phyloP scores from a whole-genome alignment of 148 eudicot genomes.

The Camellia sinensis region DNA sequence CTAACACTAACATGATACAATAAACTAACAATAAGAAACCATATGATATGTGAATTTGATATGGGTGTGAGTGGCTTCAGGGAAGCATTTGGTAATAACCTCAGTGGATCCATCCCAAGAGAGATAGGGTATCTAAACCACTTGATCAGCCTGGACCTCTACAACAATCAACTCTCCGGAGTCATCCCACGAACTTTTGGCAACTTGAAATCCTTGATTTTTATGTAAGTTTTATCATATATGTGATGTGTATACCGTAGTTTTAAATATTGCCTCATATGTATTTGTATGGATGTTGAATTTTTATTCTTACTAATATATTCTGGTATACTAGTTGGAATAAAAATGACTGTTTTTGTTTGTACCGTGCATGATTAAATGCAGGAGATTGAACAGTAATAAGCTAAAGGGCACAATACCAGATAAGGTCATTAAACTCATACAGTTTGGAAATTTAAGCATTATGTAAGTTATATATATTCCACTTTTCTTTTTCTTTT shows the following conservation, averaged over 20 bases:
- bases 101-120: slow-evolving; percentile 28
- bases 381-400: slow-evolving; percentile 20
- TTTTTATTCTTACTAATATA: too few relatives aligned
- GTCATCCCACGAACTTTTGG: slow-evolving; percentile 27
- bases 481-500: not conserved
- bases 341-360: not conserved
- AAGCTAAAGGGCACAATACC: slow-evolving; percentile 11
- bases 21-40: too few relatives aligned
- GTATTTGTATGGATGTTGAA: too few relatives aligned
- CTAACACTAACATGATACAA: too few relatives aligned
- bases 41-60: too few relatives aligned
- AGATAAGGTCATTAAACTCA: slow-evolving; percentile 4
- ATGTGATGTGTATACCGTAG: too few relatives aligned
- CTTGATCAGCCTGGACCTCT: slow-evolving; percentile 26
- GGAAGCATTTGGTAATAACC: slow-evolving; percentile 22
- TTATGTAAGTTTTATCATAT: slow-evolving; percentile 21
- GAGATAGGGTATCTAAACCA: slow-evolving; percentile 24
- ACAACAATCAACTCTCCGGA: slow-evolving; percentile 21
- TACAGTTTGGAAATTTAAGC: not conserved
- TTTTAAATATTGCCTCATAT: too few relatives aligned
- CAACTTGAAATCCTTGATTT: slow-evolving; percentile 21
- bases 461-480: slow-evolving; percentile 10
- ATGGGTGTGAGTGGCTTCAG: not conserved
- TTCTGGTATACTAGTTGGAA: too few relatives aligned
- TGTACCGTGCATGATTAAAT: not conserved